Conservation (phyloP, 805 yeast species). For the Cyberlindnera amylophila region DNA sequence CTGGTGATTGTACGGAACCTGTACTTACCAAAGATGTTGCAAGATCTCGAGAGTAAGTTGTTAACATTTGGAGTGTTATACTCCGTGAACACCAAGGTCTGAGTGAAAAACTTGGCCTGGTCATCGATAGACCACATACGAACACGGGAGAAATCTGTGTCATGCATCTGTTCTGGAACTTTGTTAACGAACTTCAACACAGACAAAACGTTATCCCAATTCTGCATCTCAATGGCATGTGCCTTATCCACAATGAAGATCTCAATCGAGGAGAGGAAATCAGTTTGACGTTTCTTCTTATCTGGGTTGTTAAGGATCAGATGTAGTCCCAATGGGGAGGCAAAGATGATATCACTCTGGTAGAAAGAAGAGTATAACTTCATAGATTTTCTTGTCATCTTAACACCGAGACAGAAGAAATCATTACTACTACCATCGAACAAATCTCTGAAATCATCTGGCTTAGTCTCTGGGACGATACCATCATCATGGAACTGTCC, state of each 20-base stretch:
- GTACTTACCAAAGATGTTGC: slow-evolving; percentile 57
- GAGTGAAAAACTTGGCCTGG: slow-evolving; percentile 68
- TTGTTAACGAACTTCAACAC: slow-evolving; percentile 66
- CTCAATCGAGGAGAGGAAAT: slow-evolving; percentile 87
- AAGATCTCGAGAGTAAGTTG: slow-evolving; percentile 48
- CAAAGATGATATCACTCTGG: slow-evolving; percentile 79
- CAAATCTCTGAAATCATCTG: slow-evolving; percentile 73
- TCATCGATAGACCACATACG: slow-evolving; percentile 92
- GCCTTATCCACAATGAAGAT: slow-evolving; percentile 75
- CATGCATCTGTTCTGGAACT: slow-evolving; percentile 75
- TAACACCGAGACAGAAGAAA: slow-evolving; percentile 86
- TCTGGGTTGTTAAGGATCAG: slow-evolving; percentile 68
- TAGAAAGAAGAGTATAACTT: slow-evolving; percentile 83
- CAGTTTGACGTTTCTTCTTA: slow-evolving; percentile 59
- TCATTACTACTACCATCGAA: slow-evolving; percentile 92
- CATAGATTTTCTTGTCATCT: slow-evolving; percentile 82
- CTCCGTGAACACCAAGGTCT: slow-evolving; percentile 72
- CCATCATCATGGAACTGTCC: slow-evolving; percentile 61
- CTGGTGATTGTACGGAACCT: slow-evolving; percentile 47
- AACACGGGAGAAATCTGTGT: slow-evolving; percentile 86
- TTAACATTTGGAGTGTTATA: slow-evolving; percentile 80
- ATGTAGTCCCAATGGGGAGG: slow-evolving; percentile 87
- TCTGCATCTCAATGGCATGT: slow-evolving; percentile 85
- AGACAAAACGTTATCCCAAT: slow-evolving; percentile 78
- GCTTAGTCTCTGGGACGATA: slow-evolving; percentile 49